phyloP scores from a whole-genome alignment of 2,329 filamentous ascomycete genomes.

The Sphaceloma murrayae region DNA sequence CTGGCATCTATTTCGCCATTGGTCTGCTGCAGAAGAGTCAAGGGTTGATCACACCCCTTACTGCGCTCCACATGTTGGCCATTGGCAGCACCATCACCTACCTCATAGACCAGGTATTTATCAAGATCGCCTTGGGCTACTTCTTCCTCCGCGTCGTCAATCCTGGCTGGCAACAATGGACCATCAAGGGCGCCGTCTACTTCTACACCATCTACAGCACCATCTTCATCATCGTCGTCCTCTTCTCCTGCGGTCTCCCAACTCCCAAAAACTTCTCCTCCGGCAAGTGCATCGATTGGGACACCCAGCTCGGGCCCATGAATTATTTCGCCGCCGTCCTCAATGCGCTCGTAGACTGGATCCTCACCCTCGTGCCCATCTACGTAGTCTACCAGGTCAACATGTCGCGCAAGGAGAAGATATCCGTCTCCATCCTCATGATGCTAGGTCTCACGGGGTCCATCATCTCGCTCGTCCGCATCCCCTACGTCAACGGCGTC shows the following conservation, averaged over 20 bases:
- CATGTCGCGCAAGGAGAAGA: slow-evolving; percentile 16
- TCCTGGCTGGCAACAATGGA: slow-evolving; percentile 16
- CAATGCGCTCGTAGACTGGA: slow-evolving; percentile 17
- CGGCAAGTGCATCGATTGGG: slow-evolving; percentile 18
- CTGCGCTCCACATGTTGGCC: slow-evolving; percentile 7
- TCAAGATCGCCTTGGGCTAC: slow-evolving; percentile 19
- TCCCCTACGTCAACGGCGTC: slow-evolving; percentile 16
- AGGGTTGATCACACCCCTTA: slow-evolving; percentile 11
- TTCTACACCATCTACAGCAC: slow-evolving; percentile 16
- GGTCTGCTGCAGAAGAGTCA: slow-evolving; percentile 14
- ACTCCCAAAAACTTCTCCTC: slow-evolving; percentile 8
- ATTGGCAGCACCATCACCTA: slow-evolving; percentile 16
- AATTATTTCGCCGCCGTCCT: slow-evolving; percentile 15
- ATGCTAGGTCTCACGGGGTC: slow-evolving; percentile 16
- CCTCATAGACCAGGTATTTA: slow-evolving; percentile 16
- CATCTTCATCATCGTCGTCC: slow-evolving; percentile 15
- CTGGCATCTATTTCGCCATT: slow-evolving; percentile 9
- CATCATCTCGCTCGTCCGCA: slow-evolving; percentile 17
- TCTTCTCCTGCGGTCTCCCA: slow-evolving; percentile 17
- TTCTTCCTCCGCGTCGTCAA: slow-evolving; percentile 19
- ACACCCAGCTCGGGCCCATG: slow-evolving; percentile 13
- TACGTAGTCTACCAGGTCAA: slow-evolving; percentile 16
- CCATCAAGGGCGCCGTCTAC: slow-evolving; percentile 14
- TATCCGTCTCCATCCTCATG: slow-evolving; percentile 16
- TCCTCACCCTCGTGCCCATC: slow-evolving; percentile 14